A percentile compares a stretch with the other conserved stretches of the same genome.
Evolutionary conservation across 345 rosid genomes (phyloP).

Genomic region (Aquilaria sinensis): DNA sequence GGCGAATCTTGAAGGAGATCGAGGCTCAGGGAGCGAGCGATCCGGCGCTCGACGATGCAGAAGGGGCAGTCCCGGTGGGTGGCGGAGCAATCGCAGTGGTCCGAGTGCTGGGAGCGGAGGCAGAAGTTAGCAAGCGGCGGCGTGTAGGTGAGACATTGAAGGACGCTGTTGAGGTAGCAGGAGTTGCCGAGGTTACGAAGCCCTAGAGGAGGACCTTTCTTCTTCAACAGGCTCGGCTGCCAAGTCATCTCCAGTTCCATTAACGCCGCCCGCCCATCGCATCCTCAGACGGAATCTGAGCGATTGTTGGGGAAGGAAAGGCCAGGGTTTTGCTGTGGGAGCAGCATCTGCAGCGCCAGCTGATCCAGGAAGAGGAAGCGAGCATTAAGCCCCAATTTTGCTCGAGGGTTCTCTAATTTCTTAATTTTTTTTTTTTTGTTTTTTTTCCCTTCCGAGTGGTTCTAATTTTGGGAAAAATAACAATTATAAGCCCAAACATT

Average conservation of each 20-base stretch:
- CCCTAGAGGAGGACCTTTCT: slow-evolving; percentile 84
- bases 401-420: no score
- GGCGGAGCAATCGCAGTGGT: slow-evolving; percentile 66
- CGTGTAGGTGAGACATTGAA: slow-evolving; percentile 94
- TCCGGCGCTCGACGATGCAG: slow-evolving; percentile 77
- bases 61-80: slow-evolving; percentile 81
- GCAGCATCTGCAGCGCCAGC: no score
- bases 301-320: no score
- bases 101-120: slow-evolving; percentile 71
- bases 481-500: no score
- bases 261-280: slow-evolving; percentile 15
- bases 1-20: slow-evolving; percentile 67
- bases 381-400: no score
- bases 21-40: slow-evolving; percentile 62
- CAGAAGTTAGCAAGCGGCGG: slow-evolving; percentile 99
- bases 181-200: slow-evolving; percentile 91
- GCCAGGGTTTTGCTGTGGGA: no score
- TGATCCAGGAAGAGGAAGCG: no score
- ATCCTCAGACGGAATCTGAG: slow-evolving; percentile 4
- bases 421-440: no score
- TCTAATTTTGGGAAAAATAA: no score
- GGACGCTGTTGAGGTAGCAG: slow-evolving; percentile 93
- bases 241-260: slow-evolving; percentile 87
- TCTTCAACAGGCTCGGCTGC: slow-evolving; percentile 88
- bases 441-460: no score